A percentile compares a stretch with the other conserved stretches of the same genome.
Conservation (phyloP, 2,329 filamentous ascomycete genomes). For the Fusarium oligoseptatum region DNA sequence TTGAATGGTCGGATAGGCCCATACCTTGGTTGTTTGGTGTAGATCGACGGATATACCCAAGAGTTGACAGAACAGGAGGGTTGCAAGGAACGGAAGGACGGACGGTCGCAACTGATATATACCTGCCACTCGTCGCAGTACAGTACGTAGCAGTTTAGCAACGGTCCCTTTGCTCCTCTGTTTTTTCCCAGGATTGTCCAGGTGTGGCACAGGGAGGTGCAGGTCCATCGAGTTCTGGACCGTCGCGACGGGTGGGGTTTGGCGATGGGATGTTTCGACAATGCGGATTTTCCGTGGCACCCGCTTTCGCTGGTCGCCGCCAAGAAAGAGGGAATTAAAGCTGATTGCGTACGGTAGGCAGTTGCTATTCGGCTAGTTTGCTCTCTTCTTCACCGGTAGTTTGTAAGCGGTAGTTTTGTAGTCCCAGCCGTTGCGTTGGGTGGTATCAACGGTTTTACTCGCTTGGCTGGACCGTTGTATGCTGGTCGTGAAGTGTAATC, state of each 20-base stretch:
- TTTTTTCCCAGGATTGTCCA: conserved; percentile 31
- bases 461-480: background rate
- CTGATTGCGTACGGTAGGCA: background rate
- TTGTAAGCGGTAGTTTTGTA: background rate
- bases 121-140: background rate
- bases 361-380: background rate
- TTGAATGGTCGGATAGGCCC: background rate
- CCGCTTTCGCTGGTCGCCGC: conserved; percentile 6
- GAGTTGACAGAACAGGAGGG: conserved; percentile 1
- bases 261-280: conserved; percentile 25
- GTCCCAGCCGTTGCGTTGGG: background rate
- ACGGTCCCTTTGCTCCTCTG: conserved; percentile 13
- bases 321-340: conserved; percentile 22
- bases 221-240: conserved; percentile 50
- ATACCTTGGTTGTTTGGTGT: background rate
- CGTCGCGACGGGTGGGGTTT: conserved; percentile 43
- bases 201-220: conserved; percentile 47
- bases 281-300: conserved; percentile 28
- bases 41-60: background rate
- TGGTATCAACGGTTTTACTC: background rate
- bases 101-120: conserved; percentile 31
- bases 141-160: conserved; percentile 4
- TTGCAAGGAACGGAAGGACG: conserved; percentile 4
- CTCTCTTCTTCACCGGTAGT: background rate
- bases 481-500: background rate